Conservation (phyloP, 768 basidiomycete species). For the Podaxis mareebaensis region DNA sequence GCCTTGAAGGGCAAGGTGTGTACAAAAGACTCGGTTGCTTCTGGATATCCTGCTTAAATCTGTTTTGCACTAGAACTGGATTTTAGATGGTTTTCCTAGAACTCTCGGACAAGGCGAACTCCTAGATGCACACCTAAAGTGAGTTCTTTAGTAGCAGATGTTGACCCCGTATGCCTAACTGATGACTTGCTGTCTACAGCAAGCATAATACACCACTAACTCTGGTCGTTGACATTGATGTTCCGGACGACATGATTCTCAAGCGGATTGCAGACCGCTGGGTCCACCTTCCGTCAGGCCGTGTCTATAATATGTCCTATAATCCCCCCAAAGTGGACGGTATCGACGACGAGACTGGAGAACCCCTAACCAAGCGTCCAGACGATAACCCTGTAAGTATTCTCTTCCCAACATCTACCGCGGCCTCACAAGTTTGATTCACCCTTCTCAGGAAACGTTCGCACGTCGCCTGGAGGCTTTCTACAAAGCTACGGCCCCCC, state of each 20-base stretch:
- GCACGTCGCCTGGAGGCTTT: constrained; percentile 74
- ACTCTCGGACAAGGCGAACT: constrained; percentile 83
- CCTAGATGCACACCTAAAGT: constrained; percentile 77
- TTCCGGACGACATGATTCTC: constrained; percentile 85
- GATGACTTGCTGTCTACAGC: constrained; percentile 35
- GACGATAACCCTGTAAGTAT: constrained; percentile 83
- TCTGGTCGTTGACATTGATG: constrained; percentile 83
- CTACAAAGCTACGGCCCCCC: constrained; percentile 77
- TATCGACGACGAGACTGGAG: constrained; percentile 83
- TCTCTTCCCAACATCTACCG: background rate
- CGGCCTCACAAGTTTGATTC: constrained; percentile 14
- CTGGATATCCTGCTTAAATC: background rate
- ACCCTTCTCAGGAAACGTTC: constrained; percentile 64
- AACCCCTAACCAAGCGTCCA: constrained; percentile 82
- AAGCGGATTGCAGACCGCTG: constrained; percentile 87
- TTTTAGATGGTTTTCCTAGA: constrained; percentile 90
- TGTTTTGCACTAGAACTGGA: constrained; percentile 67
- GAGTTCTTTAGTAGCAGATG: constrained; percentile 22
- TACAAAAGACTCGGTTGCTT: background rate
- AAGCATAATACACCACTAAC: constrained; percentile 66
- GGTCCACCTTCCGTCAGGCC: constrained; percentile 85
- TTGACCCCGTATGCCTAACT: background rate
- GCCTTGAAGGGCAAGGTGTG: constrained; percentile 63
- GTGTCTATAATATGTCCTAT: constrained; percentile 89
- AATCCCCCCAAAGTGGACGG: constrained; percentile 82